Evolutionary conservation across 2,329 filamentous ascomycete species (phyloP).

Genomic region (Zarea fungicola): DNA sequence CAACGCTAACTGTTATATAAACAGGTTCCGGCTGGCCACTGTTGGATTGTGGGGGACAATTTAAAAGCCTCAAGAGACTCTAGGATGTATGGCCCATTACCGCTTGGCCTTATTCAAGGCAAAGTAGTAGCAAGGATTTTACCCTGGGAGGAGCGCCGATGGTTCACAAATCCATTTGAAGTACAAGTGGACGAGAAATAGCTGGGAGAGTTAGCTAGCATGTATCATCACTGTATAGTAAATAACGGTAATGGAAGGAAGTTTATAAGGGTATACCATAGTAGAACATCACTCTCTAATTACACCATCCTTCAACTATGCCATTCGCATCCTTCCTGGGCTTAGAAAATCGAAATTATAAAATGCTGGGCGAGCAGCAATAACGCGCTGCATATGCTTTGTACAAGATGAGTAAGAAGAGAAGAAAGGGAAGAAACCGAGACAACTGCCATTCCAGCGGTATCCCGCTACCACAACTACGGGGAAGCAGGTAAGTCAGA

Average conservation of each 20-base stretch:
- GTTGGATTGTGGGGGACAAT: conserved; percentile 88
- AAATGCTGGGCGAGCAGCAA: conserved; percentile 19
- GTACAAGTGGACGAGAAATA: conserved; percentile 29
- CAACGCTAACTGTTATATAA: neutral
- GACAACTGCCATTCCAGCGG: no score
- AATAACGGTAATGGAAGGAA: conserved; percentile 1
- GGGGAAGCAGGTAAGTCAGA: no score
- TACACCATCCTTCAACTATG: conserved; percentile 9
- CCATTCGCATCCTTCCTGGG: neutral
- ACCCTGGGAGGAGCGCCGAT: conserved; percentile 46
- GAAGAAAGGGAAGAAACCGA: conserved; percentile 13
- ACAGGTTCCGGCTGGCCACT: conserved; percentile 88
- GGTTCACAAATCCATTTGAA: conserved; percentile 43
- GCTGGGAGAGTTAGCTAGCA: neutral
- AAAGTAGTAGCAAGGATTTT: conserved; percentile 68
- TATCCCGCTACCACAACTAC: no score
- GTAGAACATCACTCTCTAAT: conserved; percentile 12
- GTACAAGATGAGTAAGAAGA: conserved; percentile 23
- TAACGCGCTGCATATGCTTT: conserved; percentile 28
- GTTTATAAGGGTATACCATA: neutral
- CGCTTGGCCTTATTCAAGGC: conserved; percentile 75
- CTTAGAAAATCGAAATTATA: conserved; percentile 16
- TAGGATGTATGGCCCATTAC: conserved; percentile 77
- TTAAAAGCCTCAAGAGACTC: conserved; percentile 79
- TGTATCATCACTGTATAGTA: conserved; percentile 16